Evolutionary conservation across 2,329 filamentous ascomycete genomes (phyloP), one percentile per base, ranked within the genome.

Genomic region (Escovopsis sp.): DNA sequence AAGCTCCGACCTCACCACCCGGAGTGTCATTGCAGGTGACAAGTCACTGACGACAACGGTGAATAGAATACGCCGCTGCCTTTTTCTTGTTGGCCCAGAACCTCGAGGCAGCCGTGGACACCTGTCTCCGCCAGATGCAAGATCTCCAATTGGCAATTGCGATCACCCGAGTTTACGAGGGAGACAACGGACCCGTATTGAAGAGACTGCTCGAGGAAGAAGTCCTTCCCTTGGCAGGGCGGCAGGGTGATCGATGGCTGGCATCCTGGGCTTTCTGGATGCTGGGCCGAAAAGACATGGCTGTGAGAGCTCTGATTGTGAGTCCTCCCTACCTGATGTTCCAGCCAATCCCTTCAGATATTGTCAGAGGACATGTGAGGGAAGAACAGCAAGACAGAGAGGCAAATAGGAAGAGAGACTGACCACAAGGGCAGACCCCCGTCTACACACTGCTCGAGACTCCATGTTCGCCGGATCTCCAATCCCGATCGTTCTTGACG

Each of bases 181-280:
- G 86, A 4, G 87, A 94, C 39, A 67, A 76, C 16, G 82, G 84
- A 0, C 76, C 77, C 0, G 72, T 90, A 0, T 54, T 96, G 3
- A 68, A 68, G 18, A 73, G 72, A 38, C 66, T 98, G 8, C 63
- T 98, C 2, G 73, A 83, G 47, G 81, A 93, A 10, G 81, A 79
- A 41, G 72, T 96, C 2, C 64, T 96, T 0, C 72, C 76, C 0
- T 60, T 82, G 41, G 90, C 90, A 14, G 76, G 81, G 0, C 69
- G 76, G 28, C 77, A 88, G 43, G 85, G 85, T 3, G 88, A 98
- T 50, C 71, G 88, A 38, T 98, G 90, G 88, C 72, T 94, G 39
- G 83, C 87, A 10, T 90, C 82, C 0, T 98, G 90, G 90, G 83
- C 84, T 3, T 94, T 94, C 52, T 93, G 85, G 79, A 83, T 94